Evolutionary conservation across 768 basidiomycete genomes (phyloP), one percentile per base, ranked within the genome.

Genomic region (Pholiota microspora): DNA sequence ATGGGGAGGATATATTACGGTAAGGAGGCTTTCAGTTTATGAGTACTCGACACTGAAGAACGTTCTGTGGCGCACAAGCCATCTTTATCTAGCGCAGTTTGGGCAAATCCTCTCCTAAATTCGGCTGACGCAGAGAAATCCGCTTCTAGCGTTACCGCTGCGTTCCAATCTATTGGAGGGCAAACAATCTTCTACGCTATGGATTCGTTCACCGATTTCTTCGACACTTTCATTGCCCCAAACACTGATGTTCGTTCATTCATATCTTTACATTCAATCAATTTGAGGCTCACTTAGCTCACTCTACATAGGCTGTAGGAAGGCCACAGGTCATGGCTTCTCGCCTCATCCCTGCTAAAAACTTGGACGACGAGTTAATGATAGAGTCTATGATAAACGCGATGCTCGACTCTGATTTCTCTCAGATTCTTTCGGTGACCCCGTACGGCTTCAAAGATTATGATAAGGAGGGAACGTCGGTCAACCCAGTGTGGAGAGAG

Each of bases 1-100:
- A 9, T 64, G 62, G 62, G 62, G 62, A 16, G 62, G 62, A 21
- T 64, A 64, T 46, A 56, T 64, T 35, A 59, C 58, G 13, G 62
- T 61, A 35, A 28, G 60, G 32, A 21, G 21, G 5, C 23, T 36
- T 25, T 13, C 7, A 6, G n/a, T 21, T 5, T 1, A 40, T 31
- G 13, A 31, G 21, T 18, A 21, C 15, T 13, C 8, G 21, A 8
- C 9, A 4, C 25, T 1, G 45, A n/a, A 7, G 23, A 7, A n/a
- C 23, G 16, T 25, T 18, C 15, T 46, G 9, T 51, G 2, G 4
- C 3, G 7, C 7, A 1, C 23, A 21, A 60, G 62, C 62, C 59
- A 12, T 47, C 59, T 15, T 23, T 21, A 3, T 40, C 51, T 1
- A 61, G 51, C 29, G 62, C 50, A 1, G 45, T 63, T 16, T 63